Percentiles rank a stretch among this genome's conserved stretches.
Evolutionary conservation across 495 filamentous ascomycete species (phyloP).

Genomic region (Penicillium salamii): DNA sequence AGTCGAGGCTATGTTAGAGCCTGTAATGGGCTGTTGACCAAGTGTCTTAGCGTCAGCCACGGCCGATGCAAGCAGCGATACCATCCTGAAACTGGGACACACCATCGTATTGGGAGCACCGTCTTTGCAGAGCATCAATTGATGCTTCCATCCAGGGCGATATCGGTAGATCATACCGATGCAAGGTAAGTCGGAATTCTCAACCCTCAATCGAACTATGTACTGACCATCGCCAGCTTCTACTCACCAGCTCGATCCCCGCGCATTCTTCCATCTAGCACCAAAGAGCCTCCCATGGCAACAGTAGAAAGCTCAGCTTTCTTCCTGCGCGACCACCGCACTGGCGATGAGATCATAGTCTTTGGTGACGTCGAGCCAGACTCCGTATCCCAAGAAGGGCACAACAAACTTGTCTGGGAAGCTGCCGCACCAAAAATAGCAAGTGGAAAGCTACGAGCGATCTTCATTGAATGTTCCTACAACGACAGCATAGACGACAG

Average conservation of each 20-base stretch:
- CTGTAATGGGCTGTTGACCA: slow-evolving; percentile 75
- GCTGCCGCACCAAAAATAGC: slow-evolving; percentile 81
- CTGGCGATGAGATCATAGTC: slow-evolving; percentile 75
- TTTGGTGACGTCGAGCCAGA: slow-evolving; percentile 97
- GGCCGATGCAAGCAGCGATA: slow-evolving; percentile 79
- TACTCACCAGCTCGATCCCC: slow-evolving; percentile 33
- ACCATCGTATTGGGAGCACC: slow-evolving; percentile 57
- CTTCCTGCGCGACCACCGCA: slow-evolving; percentile 74
- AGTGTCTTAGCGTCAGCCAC: slow-evolving; percentile 78
- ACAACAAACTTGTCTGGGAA: slow-evolving; percentile 75
- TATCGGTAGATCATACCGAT: slow-evolving; percentile 33
- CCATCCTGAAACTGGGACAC: slow-evolving; percentile 38
- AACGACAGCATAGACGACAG: slow-evolving; percentile 71
- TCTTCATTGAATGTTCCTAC: slow-evolving; percentile 96
- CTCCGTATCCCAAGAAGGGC: slow-evolving; percentile 72
- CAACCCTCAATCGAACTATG: background rate
- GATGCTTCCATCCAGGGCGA: slow-evolving; percentile 25
- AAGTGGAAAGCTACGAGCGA: slow-evolving; percentile 62
- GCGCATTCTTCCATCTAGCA: slow-evolving; percentile 17
- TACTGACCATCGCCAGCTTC: slow-evolving; percentile 14
- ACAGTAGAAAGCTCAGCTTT: slow-evolving; percentile 81
- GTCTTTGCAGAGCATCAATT: slow-evolving; percentile 37
- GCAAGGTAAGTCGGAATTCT: slow-evolving; percentile 20
- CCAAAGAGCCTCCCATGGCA: slow-evolving; percentile 31
- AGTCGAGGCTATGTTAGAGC: slow-evolving; percentile 79